Percentiles rank a stretch among this genome's conserved stretches.
phyloP scores from a whole-genome alignment of 2,329 filamentous ascomycete genomes.

The Ceratocystis lukuohia region DNA sequence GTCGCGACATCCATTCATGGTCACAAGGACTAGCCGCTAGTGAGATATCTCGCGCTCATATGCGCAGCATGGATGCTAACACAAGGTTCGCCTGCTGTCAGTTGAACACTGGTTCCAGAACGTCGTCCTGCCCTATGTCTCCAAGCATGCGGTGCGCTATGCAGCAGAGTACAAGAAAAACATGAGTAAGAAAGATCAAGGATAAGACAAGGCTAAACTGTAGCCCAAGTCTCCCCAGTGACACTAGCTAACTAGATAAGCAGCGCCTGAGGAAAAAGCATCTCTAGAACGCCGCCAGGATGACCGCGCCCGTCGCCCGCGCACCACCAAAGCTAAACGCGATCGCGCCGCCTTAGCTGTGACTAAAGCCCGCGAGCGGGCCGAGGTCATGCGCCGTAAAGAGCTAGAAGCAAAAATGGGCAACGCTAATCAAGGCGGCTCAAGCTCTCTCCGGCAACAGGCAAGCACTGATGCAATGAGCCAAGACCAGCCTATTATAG shows the following conservation, averaged over 20 bases:
- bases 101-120: conserved; percentile 20
- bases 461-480: neutral
- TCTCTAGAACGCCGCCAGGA: conserved; percentile 18
- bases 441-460: neutral
- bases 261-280: conserved; percentile 18
- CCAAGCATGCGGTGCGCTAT: conserved; percentile 18
- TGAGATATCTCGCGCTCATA: neutral
- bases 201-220: neutral
- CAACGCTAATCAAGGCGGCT: neutral
- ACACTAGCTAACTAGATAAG: neutral
- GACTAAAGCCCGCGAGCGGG: conserved; percentile 16
- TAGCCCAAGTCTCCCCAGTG: too few relatives aligned
- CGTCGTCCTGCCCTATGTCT: conserved; percentile 16
- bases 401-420: neutral
- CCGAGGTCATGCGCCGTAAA: conserved; percentile 12
- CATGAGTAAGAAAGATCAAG: conserved; percentile 15
- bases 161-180: conserved; percentile 18
- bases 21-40: neutral
- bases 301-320: conserved; percentile 18
- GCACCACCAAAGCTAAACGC: conserved; percentile 19
- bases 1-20: conserved; percentile 18
- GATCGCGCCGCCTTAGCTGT: conserved; percentile 18
- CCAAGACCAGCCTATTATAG: neutral
- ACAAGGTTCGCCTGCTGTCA: neutral
- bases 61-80: neutral